A percentile compares a stretch with the other conserved stretches of the same genome.
These are phyloP conservation scores for Rhodofomes roseus DNA, from an alignment of 1,284 basidiomycete genomes.

Conservation along the genomic window DNA sequence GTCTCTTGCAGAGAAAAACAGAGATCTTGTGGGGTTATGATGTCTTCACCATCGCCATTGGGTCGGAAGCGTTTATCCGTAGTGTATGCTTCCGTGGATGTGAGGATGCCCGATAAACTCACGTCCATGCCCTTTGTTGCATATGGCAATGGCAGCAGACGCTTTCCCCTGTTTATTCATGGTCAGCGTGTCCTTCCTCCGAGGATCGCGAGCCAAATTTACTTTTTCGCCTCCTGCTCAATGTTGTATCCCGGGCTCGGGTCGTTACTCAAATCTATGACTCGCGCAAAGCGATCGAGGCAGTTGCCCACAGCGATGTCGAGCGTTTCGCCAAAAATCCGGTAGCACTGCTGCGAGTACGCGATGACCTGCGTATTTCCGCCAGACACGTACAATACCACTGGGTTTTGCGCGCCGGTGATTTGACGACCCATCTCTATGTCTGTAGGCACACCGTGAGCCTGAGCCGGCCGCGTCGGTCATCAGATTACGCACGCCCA, in stretches of 20 bases:
- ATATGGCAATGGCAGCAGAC: conserved; percentile 85
- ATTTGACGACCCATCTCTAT: conserved; percentile 99
- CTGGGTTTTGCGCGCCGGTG: conserved; percentile 91
- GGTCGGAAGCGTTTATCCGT: conserved; percentile 69
- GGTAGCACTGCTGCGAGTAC: conserved; percentile 94
- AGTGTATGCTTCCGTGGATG: conserved; percentile 87
- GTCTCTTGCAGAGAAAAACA: conserved; percentile 98
- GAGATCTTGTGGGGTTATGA: conserved; percentile 90
- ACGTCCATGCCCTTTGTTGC: conserved; percentile 99
- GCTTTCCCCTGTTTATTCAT: conserved; percentile 50
- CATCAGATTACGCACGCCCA: conserved; percentile 69
- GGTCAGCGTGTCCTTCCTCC: background rate
- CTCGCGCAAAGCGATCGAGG: conserved; percentile 93
- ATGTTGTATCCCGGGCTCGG: conserved; percentile 99
- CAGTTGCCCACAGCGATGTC: conserved; percentile 99
- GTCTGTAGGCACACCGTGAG: conserved; percentile 46
- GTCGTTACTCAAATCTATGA: conserved; percentile 95
- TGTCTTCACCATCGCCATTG: conserved; percentile 51
- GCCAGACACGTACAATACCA: conserved; percentile 97
- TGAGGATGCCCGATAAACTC: conserved; percentile 90
- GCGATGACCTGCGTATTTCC: conserved; percentile 99
- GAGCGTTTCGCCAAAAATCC: conserved; percentile 98
- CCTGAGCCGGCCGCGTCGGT: background rate
- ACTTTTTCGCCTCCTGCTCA: conserved; percentile 93
- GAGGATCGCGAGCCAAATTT: conserved; percentile 17